Percentiles rank a stretch among this genome's conserved stretches.
Evolutionary conservation across 208 protist genomes (phyloP).

Genomic region (Crithidia sp.): DNA sequence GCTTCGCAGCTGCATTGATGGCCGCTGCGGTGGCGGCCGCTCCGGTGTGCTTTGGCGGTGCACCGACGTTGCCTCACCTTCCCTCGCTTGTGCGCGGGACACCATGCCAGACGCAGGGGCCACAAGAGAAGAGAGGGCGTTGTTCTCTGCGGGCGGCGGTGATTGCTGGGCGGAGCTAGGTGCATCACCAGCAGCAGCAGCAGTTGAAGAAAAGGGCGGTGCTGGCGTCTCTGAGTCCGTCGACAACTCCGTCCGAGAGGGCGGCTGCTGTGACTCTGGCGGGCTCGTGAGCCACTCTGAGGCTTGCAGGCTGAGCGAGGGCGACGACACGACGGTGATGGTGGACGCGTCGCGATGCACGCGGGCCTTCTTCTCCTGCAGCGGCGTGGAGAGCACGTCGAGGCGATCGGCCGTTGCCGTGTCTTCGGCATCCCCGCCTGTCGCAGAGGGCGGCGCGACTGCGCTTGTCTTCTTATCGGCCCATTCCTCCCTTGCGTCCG

Average conservation of each 20-base stretch:
- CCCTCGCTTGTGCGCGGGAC: too few species aligned
- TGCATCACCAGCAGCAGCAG: too few species aligned
- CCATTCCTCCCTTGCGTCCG: conserved; percentile 9
- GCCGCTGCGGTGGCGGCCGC: neutral
- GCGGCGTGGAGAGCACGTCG: neutral
- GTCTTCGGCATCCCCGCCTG: neutral
- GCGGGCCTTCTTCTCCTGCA: neutral
- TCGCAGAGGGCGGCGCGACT: too few species aligned
- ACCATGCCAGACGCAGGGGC: too few species aligned
- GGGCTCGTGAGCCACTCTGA: neutral
- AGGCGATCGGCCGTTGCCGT: too few species aligned
- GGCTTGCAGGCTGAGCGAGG: conserved; percentile 18
- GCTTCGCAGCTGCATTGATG: neutral
- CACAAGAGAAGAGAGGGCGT: too few species aligned
- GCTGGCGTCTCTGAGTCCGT: too few species aligned
- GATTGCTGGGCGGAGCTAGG: neutral
- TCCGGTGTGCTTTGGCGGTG: neutral
- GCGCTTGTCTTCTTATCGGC: neutral
- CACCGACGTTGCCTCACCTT: neutral
- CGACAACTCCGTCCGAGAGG: too few species aligned
- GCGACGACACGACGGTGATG: conserved; percentile 20
- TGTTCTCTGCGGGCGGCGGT: neutral
- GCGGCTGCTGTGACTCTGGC: neutral
- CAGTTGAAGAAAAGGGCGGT: too few species aligned
- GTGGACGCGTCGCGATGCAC: conserved; percentile 4